A percentile compares a stretch with the other conserved stretches of the same genome.
Conservation (phyloP, 331 rosid genomes). For the Telfairia occidentalis region DNA sequence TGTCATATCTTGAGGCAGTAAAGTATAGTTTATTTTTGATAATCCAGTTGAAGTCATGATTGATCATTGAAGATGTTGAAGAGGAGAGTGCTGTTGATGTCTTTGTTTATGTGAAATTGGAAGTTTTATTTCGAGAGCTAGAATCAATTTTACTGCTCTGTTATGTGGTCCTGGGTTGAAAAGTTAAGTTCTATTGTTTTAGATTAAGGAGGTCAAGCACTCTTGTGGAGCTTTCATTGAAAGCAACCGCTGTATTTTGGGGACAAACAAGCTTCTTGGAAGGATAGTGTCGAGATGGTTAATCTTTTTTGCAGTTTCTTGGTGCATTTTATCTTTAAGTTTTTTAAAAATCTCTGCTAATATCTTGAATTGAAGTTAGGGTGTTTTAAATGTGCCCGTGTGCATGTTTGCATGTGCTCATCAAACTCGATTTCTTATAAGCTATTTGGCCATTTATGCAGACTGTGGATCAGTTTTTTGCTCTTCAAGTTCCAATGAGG, state of each 20-base stretch:
- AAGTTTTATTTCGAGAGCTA: neutral
- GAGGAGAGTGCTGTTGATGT: neutral
- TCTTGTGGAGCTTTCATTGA: neutral
- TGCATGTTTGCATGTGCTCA: neutral
- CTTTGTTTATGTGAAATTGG: neutral
- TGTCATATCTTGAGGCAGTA: neutral
- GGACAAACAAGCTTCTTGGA: neutral
- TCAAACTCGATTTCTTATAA: neutral
- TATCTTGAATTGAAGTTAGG: neutral
- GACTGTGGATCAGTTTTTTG: slow-evolving; percentile 94
- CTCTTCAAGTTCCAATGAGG: slow-evolving; percentile 94
- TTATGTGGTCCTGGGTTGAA: neutral
- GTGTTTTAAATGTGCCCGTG: neutral
- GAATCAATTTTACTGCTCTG: neutral
- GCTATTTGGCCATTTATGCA: slow-evolving; percentile 24
- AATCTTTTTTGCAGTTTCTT: neutral
- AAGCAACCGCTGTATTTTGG: neutral
- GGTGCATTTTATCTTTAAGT: neutral
- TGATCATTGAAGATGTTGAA: neutral
- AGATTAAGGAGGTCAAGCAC: neutral
- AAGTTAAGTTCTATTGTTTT: neutral
- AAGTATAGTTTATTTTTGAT: neutral
- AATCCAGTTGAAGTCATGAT: neutral
- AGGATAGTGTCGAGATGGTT: neutral
- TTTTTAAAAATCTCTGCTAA: neutral